A percentile compares a stretch with the other conserved stretches of the same genome.
These are phyloP conservation scores for Cyclanthera cordifolia DNA, from an alignment of 306 rosid genomes.

Conservation along the genomic window DNA sequence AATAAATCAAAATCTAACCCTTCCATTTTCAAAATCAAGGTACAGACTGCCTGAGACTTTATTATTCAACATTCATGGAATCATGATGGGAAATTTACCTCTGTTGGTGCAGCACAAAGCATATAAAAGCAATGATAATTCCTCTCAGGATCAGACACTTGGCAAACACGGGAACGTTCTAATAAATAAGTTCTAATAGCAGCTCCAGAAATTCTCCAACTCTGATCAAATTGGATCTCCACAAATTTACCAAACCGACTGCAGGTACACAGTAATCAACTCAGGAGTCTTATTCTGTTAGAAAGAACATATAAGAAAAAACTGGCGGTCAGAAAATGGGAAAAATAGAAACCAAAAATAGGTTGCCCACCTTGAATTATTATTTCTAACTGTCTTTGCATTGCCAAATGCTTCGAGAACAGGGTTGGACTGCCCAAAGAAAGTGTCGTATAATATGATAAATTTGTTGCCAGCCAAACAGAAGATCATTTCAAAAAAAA, in stretches of 20 bases:
- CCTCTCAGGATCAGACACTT: slow-evolving; percentile 95
- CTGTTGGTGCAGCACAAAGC: slow-evolving; percentile 89
- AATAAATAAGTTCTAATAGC: slow-evolving; percentile 89
- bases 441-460: slow-evolving; percentile 1
- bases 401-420: slow-evolving; percentile 98
- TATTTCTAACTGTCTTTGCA: slow-evolving; percentile 87
- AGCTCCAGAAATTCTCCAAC: slow-evolving; percentile 94
- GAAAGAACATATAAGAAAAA: background rate
- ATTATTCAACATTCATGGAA: background rate
- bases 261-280: slow-evolving; percentile 33
- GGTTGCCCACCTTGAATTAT: slow-evolving; percentile 68
- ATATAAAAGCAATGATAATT: slow-evolving; percentile 97
- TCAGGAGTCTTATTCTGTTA: slow-evolving; percentile 23
- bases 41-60: background rate
- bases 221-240: slow-evolving; percentile 80
- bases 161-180: slow-evolving; percentile 92
- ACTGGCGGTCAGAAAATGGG: background rate
- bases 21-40: background rate
- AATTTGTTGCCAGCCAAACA: background rate
- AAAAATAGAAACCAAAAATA: background rate
- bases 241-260: slow-evolving; percentile 99
- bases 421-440: slow-evolving; percentile 75
- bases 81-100: slow-evolving; percentile 31
- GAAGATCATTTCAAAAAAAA: background rate
- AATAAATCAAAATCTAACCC: background rate